Percentiles rank a stretch among this genome's conserved stretches.
Conservation (phyloP, 495 filamentous ascomycete species). For the Neurospora sp. region DNA sequence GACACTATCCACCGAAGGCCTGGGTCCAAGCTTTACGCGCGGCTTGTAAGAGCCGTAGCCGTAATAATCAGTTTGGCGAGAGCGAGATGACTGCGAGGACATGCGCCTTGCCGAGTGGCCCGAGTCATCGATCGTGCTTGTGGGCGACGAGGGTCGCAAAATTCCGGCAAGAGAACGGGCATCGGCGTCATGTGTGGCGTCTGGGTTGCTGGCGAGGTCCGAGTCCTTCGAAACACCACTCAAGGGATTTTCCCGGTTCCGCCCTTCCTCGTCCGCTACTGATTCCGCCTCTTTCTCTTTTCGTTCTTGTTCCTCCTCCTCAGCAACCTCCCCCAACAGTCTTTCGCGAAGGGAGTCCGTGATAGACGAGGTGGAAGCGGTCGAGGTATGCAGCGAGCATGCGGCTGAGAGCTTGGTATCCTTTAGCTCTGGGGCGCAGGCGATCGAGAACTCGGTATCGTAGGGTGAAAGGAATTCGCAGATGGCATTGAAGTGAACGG, state of each 20-base stretch:
- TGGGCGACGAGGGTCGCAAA: conserved; percentile 26
- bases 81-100: conserved; percentile 57
- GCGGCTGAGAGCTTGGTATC: conserved; percentile 81
- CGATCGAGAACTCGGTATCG: conserved; percentile 70
- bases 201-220: conserved; percentile 26
- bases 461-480: conserved; percentile 79
- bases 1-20: conserved; percentile 61
- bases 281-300: conserved; percentile 40
- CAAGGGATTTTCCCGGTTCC: not conserved
- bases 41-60: conserved; percentile 48
- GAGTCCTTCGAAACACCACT: conserved; percentile 21
- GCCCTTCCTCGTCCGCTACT: conserved; percentile 30
- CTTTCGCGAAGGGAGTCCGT: conserved; percentile 66
- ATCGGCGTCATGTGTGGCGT: conserved; percentile 31
- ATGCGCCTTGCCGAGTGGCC: conserved; percentile 24
- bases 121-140: conserved; percentile 26
- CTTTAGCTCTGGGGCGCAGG: conserved; percentile 64
- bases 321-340: conserved; percentile 80
- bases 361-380: conserved; percentile 78
- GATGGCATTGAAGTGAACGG: conserved; percentile 87
- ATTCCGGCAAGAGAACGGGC: conserved; percentile 31
- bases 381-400: conserved; percentile 82
- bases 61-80: conserved; percentile 45
- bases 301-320: conserved; percentile 61
- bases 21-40: conserved; percentile 75